Base-by-base conservation (phyloP, 2,329 filamentous ascomycete genomes). In the Claviceps monticola region DNA sequence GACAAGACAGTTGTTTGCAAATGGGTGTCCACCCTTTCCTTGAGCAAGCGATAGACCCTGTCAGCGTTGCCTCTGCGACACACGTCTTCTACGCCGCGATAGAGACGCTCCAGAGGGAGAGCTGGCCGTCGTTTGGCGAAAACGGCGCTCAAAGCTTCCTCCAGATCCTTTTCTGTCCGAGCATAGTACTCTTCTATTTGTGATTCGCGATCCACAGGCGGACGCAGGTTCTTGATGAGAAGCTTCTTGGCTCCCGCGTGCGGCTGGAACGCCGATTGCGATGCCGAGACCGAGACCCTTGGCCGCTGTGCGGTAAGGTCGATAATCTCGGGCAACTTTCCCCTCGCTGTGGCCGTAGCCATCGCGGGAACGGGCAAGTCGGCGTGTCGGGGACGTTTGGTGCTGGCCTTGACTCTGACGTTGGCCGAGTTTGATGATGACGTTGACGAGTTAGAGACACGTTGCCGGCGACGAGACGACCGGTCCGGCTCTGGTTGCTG, bases 171-270 rank as follows among this genome's bases (percentile, higher is more conserved):
- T 80, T 85, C 87, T 3, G 82, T 84, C 60, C 82, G 81, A 42
- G 82, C 74, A 60, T 95, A 88, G 70, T 95, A 97, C 56, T 80
- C 75, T 56, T 86, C 81, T 19, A 86, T 78, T 59, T 88, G 80
- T 51, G 78, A 73, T 50, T 69, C 62, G 41, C 68, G 64, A 53
- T 76, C 75, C n/a, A 77, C 70, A 17, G 75, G 75, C 1, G 78
- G 76, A 54, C 84, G 82, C 56, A 96, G 76, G 64, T 96, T 97
- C 77, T 95, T 95, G 60, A 98, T 87, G n/a, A 91, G 79, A 46
- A 98, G 78, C 68, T 85, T 90, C 73, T 85, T 90, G 19, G 88
- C 83, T 36, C 88, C 89, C 11, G 76, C 74, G 60, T 87, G 81
- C 13, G 88, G 83, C 58, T 84, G 86, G 62, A 90, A 87, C 49